Base-by-base conservation (phyloP, 2,329 filamentous ascomycete genomes). In the Hypomyces perniciosus region DNA sequence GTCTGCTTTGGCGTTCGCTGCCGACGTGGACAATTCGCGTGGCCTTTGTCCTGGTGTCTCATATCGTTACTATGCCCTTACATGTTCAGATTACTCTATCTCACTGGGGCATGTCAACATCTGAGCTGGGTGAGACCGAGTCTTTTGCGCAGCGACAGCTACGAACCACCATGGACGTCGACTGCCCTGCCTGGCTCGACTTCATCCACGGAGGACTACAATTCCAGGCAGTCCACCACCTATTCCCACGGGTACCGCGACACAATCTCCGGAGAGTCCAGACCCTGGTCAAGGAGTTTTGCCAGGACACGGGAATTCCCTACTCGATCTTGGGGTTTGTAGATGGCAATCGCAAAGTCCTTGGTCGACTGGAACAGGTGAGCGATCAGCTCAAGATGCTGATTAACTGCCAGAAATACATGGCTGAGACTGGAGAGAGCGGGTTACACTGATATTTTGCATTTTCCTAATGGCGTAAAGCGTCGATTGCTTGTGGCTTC, bases 21-120 rank as follows among this genome's bases (percentile, higher is more conserved):
- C 51, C 51, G 4, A 51, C 47, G 26, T 53, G 51, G 51, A 92
- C 72, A 76, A 77, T 80, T 55, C 83, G 90, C 13, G 76, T 93
- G 49, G 71, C 79, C 44, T 96, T 89, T 66, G 73, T 96, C 61
- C 74, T 95, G 65, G 70, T 93, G 62, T 91, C 86, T 62, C 89
- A 96, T 64, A 79, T 90, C 63, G 77, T 89, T 28, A 88, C 88
- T 6, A 86, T 88, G 68, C 86, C 90, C 2, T 73, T 96, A 46
- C 90, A 96, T 66, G 80, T 92, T 8, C 90, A 96, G 66, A 95
- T 96, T 65, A 95, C 90, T 0, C 79, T 96, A 13, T 93, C 88
- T 2, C 90, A 96, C 68, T 96, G 95, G 68, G 88, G 88, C 57
- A 96, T 95, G 90, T 92, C 88, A 59, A 96, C 90, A 0, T 80